Evolutionary conservation across 192 early-diverging fungal genomes (phyloP).

Genomic region (Funneliformis geosporum): DNA sequence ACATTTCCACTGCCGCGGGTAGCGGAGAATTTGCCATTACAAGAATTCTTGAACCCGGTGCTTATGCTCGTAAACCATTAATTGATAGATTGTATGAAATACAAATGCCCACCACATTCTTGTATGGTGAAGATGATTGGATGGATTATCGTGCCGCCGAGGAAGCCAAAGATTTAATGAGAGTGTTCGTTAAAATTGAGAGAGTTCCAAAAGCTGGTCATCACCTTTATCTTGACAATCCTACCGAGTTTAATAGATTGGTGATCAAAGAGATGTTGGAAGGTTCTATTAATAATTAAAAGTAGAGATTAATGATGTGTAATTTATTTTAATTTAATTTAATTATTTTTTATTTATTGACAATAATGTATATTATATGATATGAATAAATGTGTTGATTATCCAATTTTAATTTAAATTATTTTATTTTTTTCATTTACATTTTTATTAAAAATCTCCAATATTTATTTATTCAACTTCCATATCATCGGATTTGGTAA

Average conservation of each 20-base stretch:
- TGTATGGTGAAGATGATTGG: slow-evolving; percentile 87
- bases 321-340: too few species aligned
- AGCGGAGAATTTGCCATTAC: slow-evolving; percentile 84
- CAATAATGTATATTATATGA: too few species aligned
- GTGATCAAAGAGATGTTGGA: slow-evolving; percentile 22
- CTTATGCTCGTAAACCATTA: slow-evolving; percentile 78
- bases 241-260: slow-evolving; percentile 36
- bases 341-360: too few species aligned
- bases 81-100: slow-evolving; percentile 61
- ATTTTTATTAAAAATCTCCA: not conserved
- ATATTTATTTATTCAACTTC: not conserved
- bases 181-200: slow-evolving; percentile 49
- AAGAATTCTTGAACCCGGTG: slow-evolving; percentile 76
- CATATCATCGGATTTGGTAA: not conserved
- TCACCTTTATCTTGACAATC: slow-evolving; percentile 88
- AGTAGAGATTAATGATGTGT: too few species aligned
- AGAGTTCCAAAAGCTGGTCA: slow-evolving; percentile 69
- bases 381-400: too few species aligned
- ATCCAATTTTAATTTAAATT: too few species aligned
- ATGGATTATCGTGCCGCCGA: slow-evolving; percentile 81
- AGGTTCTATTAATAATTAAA: not conserved
- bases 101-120: slow-evolving; percentile 73
- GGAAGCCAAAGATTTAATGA: slow-evolving; percentile 58
- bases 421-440: too few species aligned
- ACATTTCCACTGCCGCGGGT: slow-evolving; percentile 74